Evolutionary conservation across 2,329 filamentous ascomycete genomes (phyloP), one percentile per base, ranked within the genome.

Genomic region (Neofusicoccum cordaticola): DNA sequence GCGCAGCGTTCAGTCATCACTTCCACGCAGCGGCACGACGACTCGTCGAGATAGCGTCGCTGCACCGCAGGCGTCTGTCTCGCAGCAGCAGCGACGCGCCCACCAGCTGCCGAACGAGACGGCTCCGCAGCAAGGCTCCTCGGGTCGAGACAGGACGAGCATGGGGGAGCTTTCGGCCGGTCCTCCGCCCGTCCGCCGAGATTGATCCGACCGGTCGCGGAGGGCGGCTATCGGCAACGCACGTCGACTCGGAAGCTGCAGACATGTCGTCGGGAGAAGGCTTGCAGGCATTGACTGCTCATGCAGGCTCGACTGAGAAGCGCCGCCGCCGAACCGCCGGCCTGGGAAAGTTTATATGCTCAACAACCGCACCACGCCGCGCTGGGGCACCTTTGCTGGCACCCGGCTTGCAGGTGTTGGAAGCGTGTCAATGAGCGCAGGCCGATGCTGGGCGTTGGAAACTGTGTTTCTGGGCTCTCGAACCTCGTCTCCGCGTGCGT

Each of bases 331-430:
- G 41, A 47, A 60, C 56, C 56, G 42, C 15, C n/a, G 31, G 56
- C 56, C 42, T 60, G 56, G 56, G 42, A 47, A 60, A 60, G 41
- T 60, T 47, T 60, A 47, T 47, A 17, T 60, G 41, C 42, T 48
- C 56, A 60, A 60, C 41, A 47, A 19, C 42, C 37, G 13, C 12
- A 5, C 17, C 9, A n/a, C 22, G 39, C 53, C 12, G 12, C 8
- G 42, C n/a, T 4, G 3, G n/a, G 5, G 5, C 35, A 15, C 5
- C 5, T n/a, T 34, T 2, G 31, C 13, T 51, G 11, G 4, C n/a
- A 34, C 13, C 3, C 15, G 22, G 48, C 7, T 19, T 41, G 12
- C n/a, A 31, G 2, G 13, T 12, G 13, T 15, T 13, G 22, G 22
- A 13, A 13, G 7, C 7, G 31, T 34, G 37, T 9, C 2, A 9